Evolutionary conservation across 1,284 basidiomycete genomes (phyloP), one percentile per base, ranked within the genome.

Genomic region (Ceratobasidium sp.): DNA sequence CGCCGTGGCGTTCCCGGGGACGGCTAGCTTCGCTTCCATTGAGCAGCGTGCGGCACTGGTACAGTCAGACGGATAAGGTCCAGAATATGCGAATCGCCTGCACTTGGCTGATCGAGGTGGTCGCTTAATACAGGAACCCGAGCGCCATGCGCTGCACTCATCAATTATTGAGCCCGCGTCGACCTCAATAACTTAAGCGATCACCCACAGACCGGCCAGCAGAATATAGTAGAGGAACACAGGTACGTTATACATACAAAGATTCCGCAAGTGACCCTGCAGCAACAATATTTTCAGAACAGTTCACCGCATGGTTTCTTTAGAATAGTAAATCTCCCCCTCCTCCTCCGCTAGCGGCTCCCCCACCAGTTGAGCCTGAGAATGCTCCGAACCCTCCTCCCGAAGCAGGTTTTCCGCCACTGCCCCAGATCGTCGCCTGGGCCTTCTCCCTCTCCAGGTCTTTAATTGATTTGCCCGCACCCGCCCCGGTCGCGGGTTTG

Each of bases 381-480:
- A 33, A 63, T 12, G 58, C 53, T 55, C 69, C 42, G 70, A 68
- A 77, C 13, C 79, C 75, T 28, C 67, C 68, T 39, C 67, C 72
- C n/a, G 68, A 60, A 69, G 63, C 77, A 53, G 77, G 64, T 49
- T 63, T 55, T 12, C 55, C 46, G 1, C 58, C 68, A 66, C 46
- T 75, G 49, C 86, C 86, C 96, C 96, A 97, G 49, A 97, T 90
- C 20, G 89, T 90, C 49, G 91, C 91, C 83, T 90, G 90, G 3
- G 91, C 89, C 87, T 96, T 95, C 87, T 97, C 95, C 86, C 91
- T 92, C 86, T 95, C 93, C 82, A 97, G 84, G 83, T 96, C 95
- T 84, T 93, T 93, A 81, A 97, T 97, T 61, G 92, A 94, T 88
- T 96, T 97, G 18, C 87, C 88, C 23, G 81, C 82, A 0, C 83